Conservation (phyloP, 1,139 yeast species). For the Casaregolazyma lundiana region DNA sequence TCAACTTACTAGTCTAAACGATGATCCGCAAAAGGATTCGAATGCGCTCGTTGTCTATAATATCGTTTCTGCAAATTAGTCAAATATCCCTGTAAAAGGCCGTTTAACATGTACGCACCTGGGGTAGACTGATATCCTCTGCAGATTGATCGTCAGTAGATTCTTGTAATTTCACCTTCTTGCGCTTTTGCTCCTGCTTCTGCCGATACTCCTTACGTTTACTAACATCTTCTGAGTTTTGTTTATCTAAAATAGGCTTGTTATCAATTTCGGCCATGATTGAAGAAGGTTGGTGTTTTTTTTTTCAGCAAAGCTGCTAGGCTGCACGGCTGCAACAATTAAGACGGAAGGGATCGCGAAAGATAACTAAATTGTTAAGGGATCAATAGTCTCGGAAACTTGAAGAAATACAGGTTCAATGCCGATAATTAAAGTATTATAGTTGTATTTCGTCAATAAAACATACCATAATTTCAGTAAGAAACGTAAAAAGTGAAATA, state of each 20-base stretch:
- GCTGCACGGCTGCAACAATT: no score
- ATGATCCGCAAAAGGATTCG: constrained; percentile 96
- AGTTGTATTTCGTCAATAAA: no score
- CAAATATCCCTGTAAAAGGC: constrained; percentile 94
- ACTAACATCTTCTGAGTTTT: constrained; percentile 16
- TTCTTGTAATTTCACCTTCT: constrained; percentile 32
- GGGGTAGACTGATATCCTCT: constrained; percentile 32
- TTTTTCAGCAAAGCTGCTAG: no score
- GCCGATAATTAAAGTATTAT: no score
- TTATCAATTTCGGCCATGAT: background rate
- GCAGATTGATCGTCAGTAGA: constrained; percentile 21
- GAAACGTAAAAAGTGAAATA: no score
- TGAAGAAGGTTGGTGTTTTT: background rate
- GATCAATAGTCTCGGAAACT: no score
- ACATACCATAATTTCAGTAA: no score
- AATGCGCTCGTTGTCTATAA: constrained; percentile 96
- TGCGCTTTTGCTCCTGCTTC: constrained; percentile 37
- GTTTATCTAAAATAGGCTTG: background rate
- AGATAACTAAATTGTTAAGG: no score
- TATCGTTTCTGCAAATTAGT: constrained; percentile 69
- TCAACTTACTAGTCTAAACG: constrained; percentile 59
- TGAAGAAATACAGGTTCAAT: no score
- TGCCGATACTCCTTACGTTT: constrained; percentile 38
- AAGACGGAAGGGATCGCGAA: no score
- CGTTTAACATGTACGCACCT: constrained; percentile 81